Conservation (phyloP, 2,329 filamentous ascomycete genomes). For the Penicillium sp. region DNA sequence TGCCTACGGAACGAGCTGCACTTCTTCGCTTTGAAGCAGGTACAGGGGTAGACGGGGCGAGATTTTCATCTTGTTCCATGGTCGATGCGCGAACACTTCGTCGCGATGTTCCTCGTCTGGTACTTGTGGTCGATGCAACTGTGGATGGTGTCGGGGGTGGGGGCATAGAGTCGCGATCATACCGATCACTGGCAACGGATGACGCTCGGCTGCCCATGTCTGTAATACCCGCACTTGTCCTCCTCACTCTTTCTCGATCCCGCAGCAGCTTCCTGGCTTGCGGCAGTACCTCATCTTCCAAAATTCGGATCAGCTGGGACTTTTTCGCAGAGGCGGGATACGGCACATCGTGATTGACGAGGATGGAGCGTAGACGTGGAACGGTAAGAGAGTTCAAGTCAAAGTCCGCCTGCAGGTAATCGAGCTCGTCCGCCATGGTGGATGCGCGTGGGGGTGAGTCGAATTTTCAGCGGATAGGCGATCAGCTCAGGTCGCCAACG, state of each 20-base stretch:
- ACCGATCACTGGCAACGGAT: slow-evolving; percentile 58
- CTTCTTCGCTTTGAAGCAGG: slow-evolving; percentile 32
- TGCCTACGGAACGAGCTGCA: slow-evolving; percentile 36
- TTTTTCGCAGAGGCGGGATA: slow-evolving; percentile 94
- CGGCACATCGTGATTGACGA: slow-evolving; percentile 81
- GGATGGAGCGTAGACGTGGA: slow-evolving; percentile 83
- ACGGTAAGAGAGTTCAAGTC: slow-evolving; percentile 82
- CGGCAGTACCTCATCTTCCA: slow-evolving; percentile 75
- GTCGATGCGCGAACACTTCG: slow-evolving; percentile 48
- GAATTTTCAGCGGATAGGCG: slow-evolving; percentile 1
- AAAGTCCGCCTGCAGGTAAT: slow-evolving; percentile 85
- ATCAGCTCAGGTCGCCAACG: background rate
- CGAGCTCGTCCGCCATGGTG: slow-evolving; percentile 60
- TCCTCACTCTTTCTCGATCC: slow-evolving; percentile 74
- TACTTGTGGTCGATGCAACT: slow-evolving; percentile 56
- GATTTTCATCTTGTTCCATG: slow-evolving; percentile 35
- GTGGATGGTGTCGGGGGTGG: slow-evolving; percentile 51
- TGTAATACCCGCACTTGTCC: slow-evolving; percentile 82
- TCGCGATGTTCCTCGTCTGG: slow-evolving; percentile 53
- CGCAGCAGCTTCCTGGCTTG: slow-evolving; percentile 75
- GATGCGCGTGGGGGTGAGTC: slow-evolving; percentile 4
- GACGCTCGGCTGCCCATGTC: slow-evolving; percentile 68
- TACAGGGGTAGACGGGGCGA: slow-evolving; percentile 27
- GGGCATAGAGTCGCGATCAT: slow-evolving; percentile 52
- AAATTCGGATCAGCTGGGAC: slow-evolving; percentile 78